Evolutionary conservation across 2,329 filamentous ascomycete species (phyloP).

Genomic region (Pochonia chlamydosporia): DNA sequence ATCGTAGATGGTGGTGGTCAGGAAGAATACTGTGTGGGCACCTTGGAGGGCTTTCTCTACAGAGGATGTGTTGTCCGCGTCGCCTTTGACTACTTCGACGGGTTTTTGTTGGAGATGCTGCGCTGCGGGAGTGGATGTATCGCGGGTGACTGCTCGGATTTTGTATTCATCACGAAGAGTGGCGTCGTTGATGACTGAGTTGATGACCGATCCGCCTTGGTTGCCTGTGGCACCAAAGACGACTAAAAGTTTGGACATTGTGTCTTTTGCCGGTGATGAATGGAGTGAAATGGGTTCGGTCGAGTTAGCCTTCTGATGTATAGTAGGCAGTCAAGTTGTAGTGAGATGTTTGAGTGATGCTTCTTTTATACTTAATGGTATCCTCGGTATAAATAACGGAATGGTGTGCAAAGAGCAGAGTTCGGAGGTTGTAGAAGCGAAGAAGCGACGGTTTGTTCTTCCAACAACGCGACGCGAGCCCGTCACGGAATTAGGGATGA

Average conservation of each 20-base stretch:
- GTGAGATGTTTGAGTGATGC: too few relatives aligned
- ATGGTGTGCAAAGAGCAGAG: too few relatives aligned
- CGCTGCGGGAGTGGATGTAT: slow-evolving; percentile 16
- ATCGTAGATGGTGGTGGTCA: slow-evolving; percentile 16
- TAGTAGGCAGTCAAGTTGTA: too few relatives aligned
- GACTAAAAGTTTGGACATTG: slow-evolving; percentile 30
- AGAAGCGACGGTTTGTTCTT: too few relatives aligned
- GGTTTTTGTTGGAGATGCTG: slow-evolving; percentile 1
- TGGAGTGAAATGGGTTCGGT: too few relatives aligned
- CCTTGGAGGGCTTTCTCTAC: slow-evolving; percentile 28
- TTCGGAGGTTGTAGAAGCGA: too few relatives aligned
- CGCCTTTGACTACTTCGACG: neutral
- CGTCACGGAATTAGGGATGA: too few relatives aligned
- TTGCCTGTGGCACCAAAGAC: slow-evolving; percentile 45
- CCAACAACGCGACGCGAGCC: too few relatives aligned
- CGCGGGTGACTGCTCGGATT: slow-evolving; percentile 41
- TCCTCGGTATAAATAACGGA: too few relatives aligned
- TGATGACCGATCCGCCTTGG: slow-evolving; percentile 43
- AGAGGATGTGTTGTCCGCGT: slow-evolving; percentile 27
- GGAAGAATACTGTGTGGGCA: slow-evolving; percentile 37
- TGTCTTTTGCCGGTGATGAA: too few relatives aligned
- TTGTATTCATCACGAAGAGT: slow-evolving; percentile 34
- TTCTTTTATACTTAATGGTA: too few relatives aligned
- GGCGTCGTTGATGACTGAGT: slow-evolving; percentile 38
- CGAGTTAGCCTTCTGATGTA: too few relatives aligned